Base-by-base conservation (phyloP, 768 basidiomycete genomes). In the Nidularia pulvinata region DNA sequence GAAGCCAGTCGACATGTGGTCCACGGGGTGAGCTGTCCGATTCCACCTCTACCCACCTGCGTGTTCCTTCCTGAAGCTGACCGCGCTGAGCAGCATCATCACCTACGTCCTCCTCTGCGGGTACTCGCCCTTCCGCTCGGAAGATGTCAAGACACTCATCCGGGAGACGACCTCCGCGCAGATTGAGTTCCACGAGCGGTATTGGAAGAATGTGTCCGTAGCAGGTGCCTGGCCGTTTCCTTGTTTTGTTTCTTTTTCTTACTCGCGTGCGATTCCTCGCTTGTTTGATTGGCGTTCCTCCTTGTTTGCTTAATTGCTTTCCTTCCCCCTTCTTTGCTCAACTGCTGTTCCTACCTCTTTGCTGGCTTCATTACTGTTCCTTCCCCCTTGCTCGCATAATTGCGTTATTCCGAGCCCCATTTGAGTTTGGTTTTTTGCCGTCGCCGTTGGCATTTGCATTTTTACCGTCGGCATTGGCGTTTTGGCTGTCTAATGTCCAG, bases 41-140 rank as follows among this genome's bases (percentile, higher is more conserved):
- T 42, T 46, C 33, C 33, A 39, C 33, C 6, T 49, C 36, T 49
- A 16, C 11, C 16, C 30, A 47, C 6, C 13, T 35, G n/a, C 30
- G 14, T 54, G 13, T 47, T 46, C 57, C 55, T 49, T 46, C 25
- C 3, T n/a, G 32, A 53, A n/a, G 33, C 14, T 16, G 14, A 33
- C 44, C 16, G 22, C 16, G 37, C 37, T 39, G 45, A n/a, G 37
- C 58, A 95, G 95, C 0, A 83, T 98, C 57, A 98, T 99, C 60
- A 90, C 95, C 14, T 98, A 97, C 69, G 93, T 97, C 50, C 78
- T 98, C 11, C 80, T 97, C 1, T 96, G 96, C 62, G 96, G 96
- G 2, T 98, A 98, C 72, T 87, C 91, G 1, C 97, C 97, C 0
- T 98, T 98, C 78, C 83, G 93, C 43, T 87, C 90, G 0, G 89